Conservation (phyloP, 1,284 basidiomycete genomes). For the Volvariella volvacea region DNA sequence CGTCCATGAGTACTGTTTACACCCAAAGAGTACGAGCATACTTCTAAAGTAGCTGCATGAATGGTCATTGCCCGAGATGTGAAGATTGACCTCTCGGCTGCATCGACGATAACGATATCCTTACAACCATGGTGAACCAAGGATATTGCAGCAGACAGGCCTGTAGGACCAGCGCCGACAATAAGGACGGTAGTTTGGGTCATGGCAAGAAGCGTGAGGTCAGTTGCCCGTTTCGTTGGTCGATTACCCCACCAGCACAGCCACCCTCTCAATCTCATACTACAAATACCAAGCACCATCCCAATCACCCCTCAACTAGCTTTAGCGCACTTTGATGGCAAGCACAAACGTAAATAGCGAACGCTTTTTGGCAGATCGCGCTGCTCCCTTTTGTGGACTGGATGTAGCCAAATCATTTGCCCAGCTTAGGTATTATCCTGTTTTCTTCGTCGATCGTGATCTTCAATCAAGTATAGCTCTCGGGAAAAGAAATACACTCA, state of each 20-base stretch:
- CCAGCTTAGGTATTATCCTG: conserved; percentile 48
- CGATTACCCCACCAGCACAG: too few species aligned
- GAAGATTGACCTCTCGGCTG: conserved; percentile 16
- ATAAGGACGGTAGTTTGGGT: conserved; percentile 31
- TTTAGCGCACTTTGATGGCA: conserved; percentile 17
- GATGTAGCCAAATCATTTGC: conserved; percentile 59
- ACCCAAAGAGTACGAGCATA: conserved; percentile 5
- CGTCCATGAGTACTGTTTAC: conserved; percentile 12
- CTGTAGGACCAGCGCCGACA: conserved; percentile 42
- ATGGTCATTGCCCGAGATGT: conserved; percentile 36
- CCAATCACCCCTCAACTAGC: too few species aligned
- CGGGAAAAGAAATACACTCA: conserved; percentile 76
- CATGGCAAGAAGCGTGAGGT: too few species aligned
- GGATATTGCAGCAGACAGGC: conserved; percentile 36
- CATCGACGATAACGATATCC: conserved; percentile 44
- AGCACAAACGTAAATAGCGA: conserved; percentile 31
- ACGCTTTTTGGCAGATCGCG: conserved; percentile 63
- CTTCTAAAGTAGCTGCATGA: conserved; percentile 39
- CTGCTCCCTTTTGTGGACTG: conserved; percentile 62
- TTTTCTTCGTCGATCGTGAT: background rate
- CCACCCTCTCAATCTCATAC: too few species aligned
- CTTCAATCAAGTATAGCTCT: conserved; percentile 30
- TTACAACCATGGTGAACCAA: conserved; percentile 34
- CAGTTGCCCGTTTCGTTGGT: too few species aligned
- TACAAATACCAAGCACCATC: too few species aligned